Conservation (phyloP, 129 eudicot genomes). For the Flaveria robusta region DNA sequence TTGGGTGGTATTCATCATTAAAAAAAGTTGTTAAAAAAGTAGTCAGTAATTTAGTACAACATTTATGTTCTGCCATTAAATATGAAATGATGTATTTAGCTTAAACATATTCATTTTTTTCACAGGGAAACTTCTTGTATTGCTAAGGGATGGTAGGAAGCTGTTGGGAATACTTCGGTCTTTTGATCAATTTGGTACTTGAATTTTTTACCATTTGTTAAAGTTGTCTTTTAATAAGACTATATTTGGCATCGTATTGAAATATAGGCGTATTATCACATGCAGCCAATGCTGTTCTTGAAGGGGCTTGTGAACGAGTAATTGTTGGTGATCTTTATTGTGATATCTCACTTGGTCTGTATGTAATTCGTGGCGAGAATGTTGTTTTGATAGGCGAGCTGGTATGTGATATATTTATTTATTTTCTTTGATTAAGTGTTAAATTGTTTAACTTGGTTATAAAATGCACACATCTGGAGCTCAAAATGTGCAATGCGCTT, state of each 20-base stretch:
- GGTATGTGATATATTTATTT: conserved; percentile 20
- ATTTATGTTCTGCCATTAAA: conserved; percentile 9
- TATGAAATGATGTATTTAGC: conserved; percentile 11
- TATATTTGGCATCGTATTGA: conserved; percentile 14
- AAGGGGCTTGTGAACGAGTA: conserved; percentile 46
- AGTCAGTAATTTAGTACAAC: background rate
- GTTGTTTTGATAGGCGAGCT: conserved; percentile 42
- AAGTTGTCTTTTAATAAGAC: background rate
- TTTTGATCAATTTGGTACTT: conserved; percentile 55
- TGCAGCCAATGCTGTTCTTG: conserved; percentile 46
- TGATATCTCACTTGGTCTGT: conserved; percentile 42
- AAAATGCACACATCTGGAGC: too few relatives aligned
- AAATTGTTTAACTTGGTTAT: too few relatives aligned
- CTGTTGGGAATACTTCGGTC: conserved; percentile 54
- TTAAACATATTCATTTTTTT: conserved; percentile 5
- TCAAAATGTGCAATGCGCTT: too few relatives aligned
- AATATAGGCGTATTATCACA: background rate
- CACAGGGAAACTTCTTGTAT: conserved; percentile 49
- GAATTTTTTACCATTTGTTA: background rate
- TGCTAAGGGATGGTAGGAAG: conserved; percentile 58
- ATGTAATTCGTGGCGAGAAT: conserved; percentile 45
- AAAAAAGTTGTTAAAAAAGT: too few relatives aligned
- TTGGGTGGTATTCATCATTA: too few relatives aligned
- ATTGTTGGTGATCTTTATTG: conserved; percentile 42
- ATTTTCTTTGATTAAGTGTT: too few relatives aligned